Evolutionary conservation across 352 stramenopile genomes (phyloP), one percentile per base, ranked within the genome.

Genomic region (Globisporangium camurandrum): DNA sequence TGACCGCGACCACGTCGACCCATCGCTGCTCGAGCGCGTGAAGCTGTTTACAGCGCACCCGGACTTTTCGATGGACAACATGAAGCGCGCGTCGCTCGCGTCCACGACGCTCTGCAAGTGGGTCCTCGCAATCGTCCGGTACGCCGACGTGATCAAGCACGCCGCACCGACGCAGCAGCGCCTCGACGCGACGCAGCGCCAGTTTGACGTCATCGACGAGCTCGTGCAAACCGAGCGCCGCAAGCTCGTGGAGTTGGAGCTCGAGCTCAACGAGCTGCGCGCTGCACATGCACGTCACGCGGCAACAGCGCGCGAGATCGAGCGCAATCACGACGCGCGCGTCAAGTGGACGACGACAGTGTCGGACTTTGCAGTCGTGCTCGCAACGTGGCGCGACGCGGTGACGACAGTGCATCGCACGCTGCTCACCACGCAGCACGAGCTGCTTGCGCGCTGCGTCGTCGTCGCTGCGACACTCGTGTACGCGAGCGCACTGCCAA

Each of bases 21-120:
- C 61, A 3, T 57, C 55, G 2, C 26, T 77, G 7, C 75, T 86
- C 41, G 70, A 80, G 19, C 59, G 71, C 19, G 71, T 78, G 24
- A 69, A 74, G 46, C 61, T 83, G 39, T 81, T 82, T 55, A 55
- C 79, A 23, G 77, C 83, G 40, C 77, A 88, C 33, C 77, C 77
- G 0, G 75, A 86, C 30, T 88, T 88, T 38, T 86, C 71, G 3
- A 80, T 86, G 63, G 68, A 86, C n/a, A 80, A 83, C 41, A 86
- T 88, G 74, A 77, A 83, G 37, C 64, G 72, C 16, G 75, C 77
- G 1, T 88, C 77, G 1, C 51, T 86, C 24, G 77, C 77, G 11
- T 82, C 75, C 0, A 86, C 77, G 36, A 86, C 77, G 19, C 50
- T 88, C 10, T 86, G 68, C 41, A 83, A 85, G 43, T 88, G 77